These are phyloP conservation scores for Beauveria rudraprayagi DNA, from an alignment of 2,329 filamentous ascomycete genomes.

Conservation along the genomic window DNA sequence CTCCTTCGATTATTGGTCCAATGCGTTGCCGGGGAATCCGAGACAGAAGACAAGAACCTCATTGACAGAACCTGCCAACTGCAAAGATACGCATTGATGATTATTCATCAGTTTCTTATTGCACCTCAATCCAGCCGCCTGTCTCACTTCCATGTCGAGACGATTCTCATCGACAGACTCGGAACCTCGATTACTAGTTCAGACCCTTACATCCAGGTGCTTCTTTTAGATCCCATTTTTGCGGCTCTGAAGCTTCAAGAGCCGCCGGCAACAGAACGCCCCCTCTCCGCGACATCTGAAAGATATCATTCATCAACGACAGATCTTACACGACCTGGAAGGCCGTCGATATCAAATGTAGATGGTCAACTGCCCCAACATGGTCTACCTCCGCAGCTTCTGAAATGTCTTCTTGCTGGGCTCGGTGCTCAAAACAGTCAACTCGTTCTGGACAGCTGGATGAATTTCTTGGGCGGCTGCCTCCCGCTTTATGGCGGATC, in stretches of 20 bases:
- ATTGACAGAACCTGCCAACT: constrained; percentile 51
- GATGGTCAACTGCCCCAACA: constrained; percentile 19
- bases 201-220: constrained; percentile 65
- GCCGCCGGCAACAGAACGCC: constrained; percentile 29
- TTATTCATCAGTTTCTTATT: constrained; percentile 61
- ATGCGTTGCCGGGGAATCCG: constrained; percentile 37
- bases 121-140: constrained; percentile 54
- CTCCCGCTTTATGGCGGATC: constrained; percentile 75
- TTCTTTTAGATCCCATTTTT: constrained; percentile 71
- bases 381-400: constrained; percentile 59
- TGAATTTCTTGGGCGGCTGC: constrained; percentile 73
- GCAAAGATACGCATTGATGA: constrained; percentile 60
- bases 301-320: constrained; percentile 34
- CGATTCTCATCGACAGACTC: constrained; percentile 61
- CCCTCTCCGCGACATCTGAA: constrained; percentile 38
- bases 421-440: constrained; percentile 68
- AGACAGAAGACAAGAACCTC: constrained; percentile 17
- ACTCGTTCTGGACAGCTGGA: constrained; percentile 82
- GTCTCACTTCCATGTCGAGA: constrained; percentile 59
- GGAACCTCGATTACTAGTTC: constrained; percentile 49
- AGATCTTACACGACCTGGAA: constrained; percentile 33
- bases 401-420: constrained; percentile 77
- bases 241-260: constrained; percentile 62
- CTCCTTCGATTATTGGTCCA: constrained; percentile 58
- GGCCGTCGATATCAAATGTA: constrained; percentile 28